A percentile compares a stretch with the other conserved stretches of the same genome.
Evolutionary conservation across 805 yeast genomes (phyloP).

Genomic region (Lachancea mirantina): DNA sequence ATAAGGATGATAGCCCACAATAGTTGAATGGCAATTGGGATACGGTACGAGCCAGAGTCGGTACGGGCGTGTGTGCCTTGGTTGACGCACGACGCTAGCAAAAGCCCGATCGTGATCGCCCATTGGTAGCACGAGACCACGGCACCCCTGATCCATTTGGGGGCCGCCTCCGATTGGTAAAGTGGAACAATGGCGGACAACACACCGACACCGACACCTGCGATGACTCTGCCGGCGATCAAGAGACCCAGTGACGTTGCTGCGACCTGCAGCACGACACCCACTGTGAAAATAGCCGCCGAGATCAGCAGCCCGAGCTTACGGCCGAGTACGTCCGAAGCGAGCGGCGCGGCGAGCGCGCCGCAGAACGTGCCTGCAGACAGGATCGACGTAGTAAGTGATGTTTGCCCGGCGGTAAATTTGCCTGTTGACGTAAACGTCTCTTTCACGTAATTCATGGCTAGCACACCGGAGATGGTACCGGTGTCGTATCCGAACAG

Average conservation of each 20-base stretch:
- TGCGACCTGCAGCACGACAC: conserved; percentile 44
- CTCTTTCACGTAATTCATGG: conserved; percentile 49
- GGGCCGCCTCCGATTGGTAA: conserved; percentile 75
- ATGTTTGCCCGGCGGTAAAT: conserved; percentile 43
- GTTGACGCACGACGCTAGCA: conserved; percentile 57
- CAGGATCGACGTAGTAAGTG: conserved; percentile 63
- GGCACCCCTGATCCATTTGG: conserved; percentile 72
- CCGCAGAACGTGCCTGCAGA: conserved; percentile 69
- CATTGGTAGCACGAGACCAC: conserved; percentile 70
- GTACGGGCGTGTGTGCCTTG: conserved; percentile 54
- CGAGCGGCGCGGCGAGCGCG: conserved; percentile 53
- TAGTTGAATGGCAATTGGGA: conserved; percentile 56
- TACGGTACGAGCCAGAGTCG: conserved; percentile 37
- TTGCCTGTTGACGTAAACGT: conserved; percentile 34
- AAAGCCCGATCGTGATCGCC: conserved; percentile 64
- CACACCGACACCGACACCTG: conserved; percentile 69
- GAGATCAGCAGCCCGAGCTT: conserved; percentile 39
- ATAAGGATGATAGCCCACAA: conserved; percentile 40
- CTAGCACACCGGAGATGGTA: conserved; percentile 57
- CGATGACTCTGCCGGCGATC: conserved; percentile 62
- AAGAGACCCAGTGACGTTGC: conserved; percentile 41
- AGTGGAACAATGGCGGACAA: conserved; percentile 67
- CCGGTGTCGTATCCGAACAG: conserved; percentile 67
- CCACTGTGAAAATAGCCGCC: conserved; percentile 45
- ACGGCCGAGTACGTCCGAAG: conserved; percentile 51